Base-by-base conservation (phyloP, 225 moss, liverwort and hornwort genomes). In the Neckera pumila region DNA sequence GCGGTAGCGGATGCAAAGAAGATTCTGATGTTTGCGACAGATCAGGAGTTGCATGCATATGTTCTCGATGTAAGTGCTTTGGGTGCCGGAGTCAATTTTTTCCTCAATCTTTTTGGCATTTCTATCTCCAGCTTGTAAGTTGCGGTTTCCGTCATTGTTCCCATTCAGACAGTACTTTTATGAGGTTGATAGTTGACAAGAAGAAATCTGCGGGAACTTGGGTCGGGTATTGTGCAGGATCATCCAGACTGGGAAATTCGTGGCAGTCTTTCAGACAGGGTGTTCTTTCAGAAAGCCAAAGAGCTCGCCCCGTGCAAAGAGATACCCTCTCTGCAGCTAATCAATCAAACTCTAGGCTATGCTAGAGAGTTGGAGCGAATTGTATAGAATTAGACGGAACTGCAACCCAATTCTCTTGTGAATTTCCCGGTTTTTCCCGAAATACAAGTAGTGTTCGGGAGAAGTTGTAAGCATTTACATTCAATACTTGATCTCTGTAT, bases 291-390 rank as follows among this genome's bases (percentile, higher is more conserved):
- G 84, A 94, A 94, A 88, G 95, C 94, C 77, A 96, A 92, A 85
- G 94, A 96, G 54, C 93, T 91, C 58, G 94, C 96, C 17, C 95
- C 96, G 3, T 97, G 92, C 90, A 97, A 96, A 90, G 97, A 97
- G 89, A 97, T 97, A 82, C 97, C 97, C 9, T 97, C 95, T 17
- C 90, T 97, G 91, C 97, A 95, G 86, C 72, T 97, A 84, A 97
- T 97, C 86, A 96, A 97, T 84, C 97, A 97, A 92, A 97, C 97
- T 16, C 92, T 97, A 86, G 97, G 95, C 70, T 97, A 97, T 90
- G 97, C 97, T 31, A 92, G 93, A 86, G 97, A 97, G 91, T 91
- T 97, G 57, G 97, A 97, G 94, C 96, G 97, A 45, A 97, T 97
- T 86, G 97, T 97, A 49, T 97, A 92, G 90, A 69, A 54, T 49